These are phyloP conservation scores for Lupinus albus DNA, from an alignment of 306 rosid species.

Conservation along the genomic window DNA sequence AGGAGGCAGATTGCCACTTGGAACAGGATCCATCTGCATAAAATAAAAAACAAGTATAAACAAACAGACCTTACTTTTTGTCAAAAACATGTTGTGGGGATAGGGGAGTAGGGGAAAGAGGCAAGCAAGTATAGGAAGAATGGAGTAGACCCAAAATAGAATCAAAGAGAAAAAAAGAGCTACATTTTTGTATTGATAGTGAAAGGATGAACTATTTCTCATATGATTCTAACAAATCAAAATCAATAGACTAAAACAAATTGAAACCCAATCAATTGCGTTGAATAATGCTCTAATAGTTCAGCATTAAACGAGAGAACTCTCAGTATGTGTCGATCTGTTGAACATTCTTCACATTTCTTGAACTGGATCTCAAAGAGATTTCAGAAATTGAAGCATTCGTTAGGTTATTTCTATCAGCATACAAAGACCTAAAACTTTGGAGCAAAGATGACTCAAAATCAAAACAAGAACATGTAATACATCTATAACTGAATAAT, in stretches of 20 bases:
- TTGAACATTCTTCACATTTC: neutral
- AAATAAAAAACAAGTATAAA: constrained; percentile 33
- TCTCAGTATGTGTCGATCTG: neutral
- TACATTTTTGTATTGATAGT: neutral
- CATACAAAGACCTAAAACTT: constrained; percentile 8
- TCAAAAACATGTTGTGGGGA: too few species aligned
- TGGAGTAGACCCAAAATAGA: too few species aligned
- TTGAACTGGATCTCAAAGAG: neutral
- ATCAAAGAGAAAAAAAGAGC: neutral
- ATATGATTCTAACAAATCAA: neutral
- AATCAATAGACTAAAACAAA: neutral
- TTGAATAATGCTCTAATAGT: neutral
- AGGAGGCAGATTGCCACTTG: constrained; percentile 69
- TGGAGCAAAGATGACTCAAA: neutral
- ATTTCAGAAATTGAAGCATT: constrained; percentile 9
- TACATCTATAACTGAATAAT: too few species aligned
- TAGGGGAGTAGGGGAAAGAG: too few species aligned
- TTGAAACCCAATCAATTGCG: constrained; percentile 21
- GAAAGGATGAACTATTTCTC: neutral
- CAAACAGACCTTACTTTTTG: neutral
- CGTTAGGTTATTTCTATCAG: constrained; percentile 4
- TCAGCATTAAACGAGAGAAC: constrained; percentile 3
- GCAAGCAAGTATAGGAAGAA: too few species aligned
- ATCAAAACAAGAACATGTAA: too few species aligned
- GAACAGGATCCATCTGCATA: constrained; percentile 66